Evolutionary conservation across 495 filamentous ascomycete genomes (phyloP).

Genomic region (Hapsidospora chrysogenum): DNA sequence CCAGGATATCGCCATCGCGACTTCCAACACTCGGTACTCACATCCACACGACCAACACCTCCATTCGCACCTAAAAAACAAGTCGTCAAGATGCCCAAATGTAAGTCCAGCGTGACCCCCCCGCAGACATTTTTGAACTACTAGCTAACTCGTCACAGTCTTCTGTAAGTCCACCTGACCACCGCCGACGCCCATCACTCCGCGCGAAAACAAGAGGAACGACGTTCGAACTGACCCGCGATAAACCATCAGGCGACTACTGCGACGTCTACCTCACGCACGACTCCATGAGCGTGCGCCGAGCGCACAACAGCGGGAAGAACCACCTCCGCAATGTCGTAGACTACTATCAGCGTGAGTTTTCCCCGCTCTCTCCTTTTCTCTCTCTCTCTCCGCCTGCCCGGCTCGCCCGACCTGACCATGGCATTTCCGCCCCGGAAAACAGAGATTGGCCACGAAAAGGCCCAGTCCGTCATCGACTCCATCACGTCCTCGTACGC

Average conservation of each 20-base stretch:
- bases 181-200: background rate
- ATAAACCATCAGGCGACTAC: constrained; percentile 57
- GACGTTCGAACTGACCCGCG: no score
- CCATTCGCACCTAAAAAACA: no score
- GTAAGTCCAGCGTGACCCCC: constrained; percentile 7
- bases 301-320: constrained; percentile 90
- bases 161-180: constrained; percentile 41
- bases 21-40: no score
- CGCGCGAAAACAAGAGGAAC: no score
- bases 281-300: constrained; percentile 98
- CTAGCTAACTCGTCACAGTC: constrained; percentile 11
- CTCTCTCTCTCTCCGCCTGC: background rate
- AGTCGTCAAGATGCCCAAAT: constrained; percentile 28
- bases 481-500: constrained; percentile 90
- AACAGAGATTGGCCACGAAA: constrained; percentile 91
- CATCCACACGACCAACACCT: no score
- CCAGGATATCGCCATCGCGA: no score
- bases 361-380: constrained; percentile 3
- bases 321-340: constrained; percentile 96
- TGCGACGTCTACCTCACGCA: constrained; percentile 99
- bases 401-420: background rate
- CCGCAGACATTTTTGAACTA: constrained; percentile 4
- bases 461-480: constrained; percentile 95
- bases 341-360: constrained; percentile 90
- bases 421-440: background rate